These are phyloP conservation scores for Cardamine chenopodiifolia DNA, from an alignment of 345 rosid species.

Conservation along the genomic window DNA sequence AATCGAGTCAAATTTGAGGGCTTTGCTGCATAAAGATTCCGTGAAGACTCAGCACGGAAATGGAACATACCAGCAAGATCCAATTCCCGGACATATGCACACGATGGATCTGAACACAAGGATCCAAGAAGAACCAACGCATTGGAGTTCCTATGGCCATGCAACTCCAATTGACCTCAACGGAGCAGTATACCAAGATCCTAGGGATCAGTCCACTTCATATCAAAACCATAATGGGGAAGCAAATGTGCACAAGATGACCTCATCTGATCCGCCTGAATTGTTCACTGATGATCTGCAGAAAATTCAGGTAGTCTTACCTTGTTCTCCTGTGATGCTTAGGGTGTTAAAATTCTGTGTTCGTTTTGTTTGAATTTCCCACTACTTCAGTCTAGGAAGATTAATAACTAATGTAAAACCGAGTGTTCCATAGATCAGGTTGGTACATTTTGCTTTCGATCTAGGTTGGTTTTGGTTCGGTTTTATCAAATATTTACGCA, in stretches of 20 bases:
- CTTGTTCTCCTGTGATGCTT: constrained; percentile 6
- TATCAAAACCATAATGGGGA: constrained; percentile 40
- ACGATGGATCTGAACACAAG: constrained; percentile 65
- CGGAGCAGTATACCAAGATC: constrained; percentile 56
- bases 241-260: constrained; percentile 45
- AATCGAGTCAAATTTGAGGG: constrained; percentile 91
- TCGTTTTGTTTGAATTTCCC: not conserved
- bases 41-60: constrained; percentile 48
- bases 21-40: constrained; percentile 59
- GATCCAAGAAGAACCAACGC: constrained; percentile 48
- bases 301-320: constrained; percentile 68
- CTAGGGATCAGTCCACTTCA: constrained; percentile 43
- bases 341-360: not conserved
- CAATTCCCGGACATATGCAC: constrained; percentile 36
- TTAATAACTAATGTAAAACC: not conserved
- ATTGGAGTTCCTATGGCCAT: constrained; percentile 43
- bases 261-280: constrained; percentile 47
- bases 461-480: not conserved
- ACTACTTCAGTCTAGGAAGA: not conserved
- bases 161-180: constrained; percentile 61
- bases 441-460: not conserved
- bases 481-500: not conserved
- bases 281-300: constrained; percentile 65
- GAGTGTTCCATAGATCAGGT: constrained; percentile 11
- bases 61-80: constrained; percentile 53